These are phyloP conservation scores for Malassezia sp. DNA, from an alignment of 1,284 basidiomycete species.

Conservation along the genomic window DNA sequence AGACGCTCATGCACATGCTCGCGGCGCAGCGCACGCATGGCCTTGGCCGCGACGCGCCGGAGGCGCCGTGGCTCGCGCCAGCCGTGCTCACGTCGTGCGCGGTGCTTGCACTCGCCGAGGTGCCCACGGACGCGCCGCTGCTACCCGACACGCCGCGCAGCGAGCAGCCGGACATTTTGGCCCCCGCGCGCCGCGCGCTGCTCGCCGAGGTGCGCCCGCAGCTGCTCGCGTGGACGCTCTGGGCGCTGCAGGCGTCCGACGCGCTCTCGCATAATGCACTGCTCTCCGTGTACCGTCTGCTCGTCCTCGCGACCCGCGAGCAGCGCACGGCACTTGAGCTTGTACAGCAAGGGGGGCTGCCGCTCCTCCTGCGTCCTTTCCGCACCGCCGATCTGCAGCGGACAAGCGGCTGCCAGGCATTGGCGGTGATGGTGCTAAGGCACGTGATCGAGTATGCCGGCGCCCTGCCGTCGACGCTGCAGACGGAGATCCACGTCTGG, in stretches of 20 bases:
- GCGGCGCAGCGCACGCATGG: background rate
- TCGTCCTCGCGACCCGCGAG: constrained; percentile 32
- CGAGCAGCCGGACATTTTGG: constrained; percentile 54
- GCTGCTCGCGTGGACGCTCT: constrained; percentile 22
- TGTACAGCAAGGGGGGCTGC: constrained; percentile 24
- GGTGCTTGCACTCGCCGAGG: background rate
- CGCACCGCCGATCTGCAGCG: constrained; percentile 19
- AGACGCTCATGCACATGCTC: background rate
- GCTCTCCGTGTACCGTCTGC: constrained; percentile 33
- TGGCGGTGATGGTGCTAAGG: constrained; percentile 74
- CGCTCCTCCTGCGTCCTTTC: constrained; percentile 33
- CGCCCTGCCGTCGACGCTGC: constrained; percentile 63
- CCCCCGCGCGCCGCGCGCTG: constrained; percentile 43
- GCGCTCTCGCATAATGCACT: constrained; percentile 24
- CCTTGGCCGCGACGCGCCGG: background rate
- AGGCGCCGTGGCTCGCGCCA: constrained; percentile 4
- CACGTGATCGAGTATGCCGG: constrained; percentile 72
- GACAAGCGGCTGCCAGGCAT: constrained; percentile 58
- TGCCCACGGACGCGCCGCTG: constrained; percentile 25
- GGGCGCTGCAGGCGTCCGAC: constrained; percentile 44
- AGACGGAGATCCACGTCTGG: constrained; percentile 57
- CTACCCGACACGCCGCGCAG: no score
- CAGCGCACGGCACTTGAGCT: constrained; percentile 21
- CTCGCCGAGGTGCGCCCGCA: constrained; percentile 12
- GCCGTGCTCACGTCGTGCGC: constrained; percentile 1